Evolutionary conservation across 176 grass and related monocot species (phyloP).

Genomic region (Phragmites australis): DNA sequence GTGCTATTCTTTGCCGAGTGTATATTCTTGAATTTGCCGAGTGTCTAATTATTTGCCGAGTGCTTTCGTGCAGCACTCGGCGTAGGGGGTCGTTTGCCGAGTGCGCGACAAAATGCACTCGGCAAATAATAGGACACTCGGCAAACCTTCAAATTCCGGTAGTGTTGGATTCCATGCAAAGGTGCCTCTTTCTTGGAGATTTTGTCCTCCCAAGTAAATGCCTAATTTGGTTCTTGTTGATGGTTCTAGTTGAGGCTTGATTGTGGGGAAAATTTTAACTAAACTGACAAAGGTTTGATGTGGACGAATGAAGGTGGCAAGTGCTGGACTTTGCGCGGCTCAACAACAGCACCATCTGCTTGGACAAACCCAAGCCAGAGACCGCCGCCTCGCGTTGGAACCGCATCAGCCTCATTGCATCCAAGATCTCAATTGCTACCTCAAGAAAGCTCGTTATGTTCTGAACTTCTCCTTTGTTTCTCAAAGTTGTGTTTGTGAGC

Average conservation of each 20-base stretch:
- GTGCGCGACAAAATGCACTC: too few species aligned
- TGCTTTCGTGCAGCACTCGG: too few species aligned
- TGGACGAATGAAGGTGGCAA: slow-evolving; percentile 68
- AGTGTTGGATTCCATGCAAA: not conserved
- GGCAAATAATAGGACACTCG: too few species aligned
- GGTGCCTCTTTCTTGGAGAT: not conserved
- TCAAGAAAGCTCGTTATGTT: not conserved
- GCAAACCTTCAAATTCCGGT: too few species aligned
- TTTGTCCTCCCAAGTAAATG: not conserved
- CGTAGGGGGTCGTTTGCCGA: too few species aligned
- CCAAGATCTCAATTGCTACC: slow-evolving; percentile 47
- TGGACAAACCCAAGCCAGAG: slow-evolving; percentile 68
- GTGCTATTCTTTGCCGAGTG: too few species aligned
- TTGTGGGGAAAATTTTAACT: not conserved
- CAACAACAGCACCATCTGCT: slow-evolving; percentile 74
- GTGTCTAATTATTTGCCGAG: too few species aligned
- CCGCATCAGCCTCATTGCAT: slow-evolving; percentile 79
- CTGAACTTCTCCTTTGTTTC: not conserved
- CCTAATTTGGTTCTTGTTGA: not conserved
- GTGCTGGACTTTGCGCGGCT: slow-evolving; percentile 64
- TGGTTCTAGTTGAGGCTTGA: not conserved
- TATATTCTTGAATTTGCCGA: too few species aligned
- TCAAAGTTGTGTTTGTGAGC: not conserved
- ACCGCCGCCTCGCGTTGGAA: slow-evolving; percentile 75
- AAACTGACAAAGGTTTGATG: not conserved